These are phyloP conservation scores for Aureobasidium sp. DNA, from an alignment of 2,329 filamentous ascomycete genomes.

Conservation along the genomic window DNA sequence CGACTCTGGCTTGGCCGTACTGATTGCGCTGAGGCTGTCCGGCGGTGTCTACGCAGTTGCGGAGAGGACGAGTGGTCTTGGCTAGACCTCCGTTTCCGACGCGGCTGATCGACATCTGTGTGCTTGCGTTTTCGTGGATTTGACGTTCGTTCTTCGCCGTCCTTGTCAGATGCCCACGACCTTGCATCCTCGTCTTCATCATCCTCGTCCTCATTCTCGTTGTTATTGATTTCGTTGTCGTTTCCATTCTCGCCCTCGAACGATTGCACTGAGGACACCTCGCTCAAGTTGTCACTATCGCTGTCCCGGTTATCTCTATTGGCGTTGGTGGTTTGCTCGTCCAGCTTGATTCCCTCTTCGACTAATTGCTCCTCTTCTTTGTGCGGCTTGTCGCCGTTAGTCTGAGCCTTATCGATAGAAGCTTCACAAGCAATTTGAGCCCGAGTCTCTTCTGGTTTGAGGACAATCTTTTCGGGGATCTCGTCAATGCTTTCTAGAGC, in stretches of 20 bases:
- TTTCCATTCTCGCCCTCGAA: slow-evolving; percentile 6
- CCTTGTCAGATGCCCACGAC: slow-evolving; percentile 17
- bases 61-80: slow-evolving; percentile 51
- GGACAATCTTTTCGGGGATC: neutral
- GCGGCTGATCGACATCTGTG: slow-evolving; percentile 9
- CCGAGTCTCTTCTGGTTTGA: neutral
- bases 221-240: neutral
- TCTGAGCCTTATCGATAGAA: slow-evolving; percentile 17
- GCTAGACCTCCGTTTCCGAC: slow-evolving; percentile 12
- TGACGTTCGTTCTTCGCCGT: slow-evolving; percentile 17
- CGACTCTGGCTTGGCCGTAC: slow-evolving; percentile 46
- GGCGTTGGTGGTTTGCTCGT: neutral
- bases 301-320: slow-evolving; percentile 16
- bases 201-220: slow-evolving; percentile 3
- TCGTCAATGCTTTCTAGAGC: slow-evolving; percentile 1
- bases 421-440: neutral
- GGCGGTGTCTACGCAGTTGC: slow-evolving; percentile 49
- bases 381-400: slow-evolving; percentile 30
- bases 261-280: slow-evolving; percentile 25
- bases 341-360: neutral
- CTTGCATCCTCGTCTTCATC: slow-evolving; percentile 10
- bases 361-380: neutral
- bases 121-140: slow-evolving; percentile 32
- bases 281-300: slow-evolving; percentile 25
- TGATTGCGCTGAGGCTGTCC: slow-evolving; percentile 58